Conservation (phyloP, 257 asterid species). For the Nicotiana otophora region DNA sequence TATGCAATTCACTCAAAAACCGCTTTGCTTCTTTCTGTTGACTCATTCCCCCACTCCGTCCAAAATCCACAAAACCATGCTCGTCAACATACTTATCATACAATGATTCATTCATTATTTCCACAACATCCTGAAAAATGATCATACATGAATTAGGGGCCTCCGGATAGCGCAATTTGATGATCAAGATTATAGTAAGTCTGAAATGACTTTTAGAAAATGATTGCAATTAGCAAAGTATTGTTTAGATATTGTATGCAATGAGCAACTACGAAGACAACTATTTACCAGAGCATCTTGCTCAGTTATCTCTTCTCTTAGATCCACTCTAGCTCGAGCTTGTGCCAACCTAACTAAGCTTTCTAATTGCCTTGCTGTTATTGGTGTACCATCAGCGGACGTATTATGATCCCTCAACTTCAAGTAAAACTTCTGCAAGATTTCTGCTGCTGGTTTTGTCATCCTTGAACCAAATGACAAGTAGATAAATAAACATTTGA, state of each 20-base stretch:
- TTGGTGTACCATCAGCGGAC: slow-evolving; percentile 87
- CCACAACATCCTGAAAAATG: slow-evolving; percentile 75
- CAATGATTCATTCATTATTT: slow-evolving; percentile 93
- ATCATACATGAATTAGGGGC: neutral
- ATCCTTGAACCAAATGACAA: slow-evolving; percentile 44
- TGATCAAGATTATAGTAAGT: neutral
- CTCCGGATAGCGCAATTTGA: neutral
- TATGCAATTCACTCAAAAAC: slow-evolving; percentile 74
- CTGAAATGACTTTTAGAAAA: neutral
- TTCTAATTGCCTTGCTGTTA: slow-evolving; percentile 96
- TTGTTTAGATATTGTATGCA: neutral
- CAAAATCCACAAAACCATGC: slow-evolving; percentile 89
- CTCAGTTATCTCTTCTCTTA: slow-evolving; percentile 77
- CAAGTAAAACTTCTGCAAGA: slow-evolving; percentile 87
- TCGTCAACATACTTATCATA: slow-evolving; percentile 95
- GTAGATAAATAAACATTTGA: slow-evolving; percentile 17
- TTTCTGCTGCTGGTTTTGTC: slow-evolving; percentile 91
- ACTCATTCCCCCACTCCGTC: slow-evolving; percentile 98
- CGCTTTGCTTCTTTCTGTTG: slow-evolving; percentile 96
- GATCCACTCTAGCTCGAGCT: slow-evolving; percentile 95
- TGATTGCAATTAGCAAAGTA: neutral
- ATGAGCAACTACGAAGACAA: neutral
- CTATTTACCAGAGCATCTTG: slow-evolving; percentile 86
- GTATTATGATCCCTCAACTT: slow-evolving; percentile 70
- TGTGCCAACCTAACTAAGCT: slow-evolving; percentile 91